Conservation (phyloP, 106 monocot species). For the Acorus calamus region DNA sequence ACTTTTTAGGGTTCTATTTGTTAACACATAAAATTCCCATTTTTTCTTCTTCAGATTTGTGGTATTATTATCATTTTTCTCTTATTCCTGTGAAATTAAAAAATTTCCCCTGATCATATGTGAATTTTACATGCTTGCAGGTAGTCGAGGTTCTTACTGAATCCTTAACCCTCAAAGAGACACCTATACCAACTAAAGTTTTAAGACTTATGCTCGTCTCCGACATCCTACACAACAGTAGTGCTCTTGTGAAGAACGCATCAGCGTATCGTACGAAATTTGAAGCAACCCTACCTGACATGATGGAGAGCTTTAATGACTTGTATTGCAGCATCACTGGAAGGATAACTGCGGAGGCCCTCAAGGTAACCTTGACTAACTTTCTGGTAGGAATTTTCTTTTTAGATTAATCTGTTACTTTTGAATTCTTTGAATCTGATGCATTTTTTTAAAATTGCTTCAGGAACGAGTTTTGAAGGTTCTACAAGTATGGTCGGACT, state of each 20-base stretch:
- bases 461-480: slow-evolving; percentile 97
- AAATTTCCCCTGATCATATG: neutral
- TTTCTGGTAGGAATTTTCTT: neutral
- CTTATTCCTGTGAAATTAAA: neutral
- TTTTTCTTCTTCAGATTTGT: too few species aligned
- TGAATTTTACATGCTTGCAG: slow-evolving; percentile 25
- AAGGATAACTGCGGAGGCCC: slow-evolving; percentile 96
- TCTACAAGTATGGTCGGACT: slow-evolving; percentile 99
- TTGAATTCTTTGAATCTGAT: neutral
- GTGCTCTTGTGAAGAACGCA: slow-evolving; percentile 97
- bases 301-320: slow-evolving; percentile 99
- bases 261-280: slow-evolving; percentile 99
- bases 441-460: slow-evolving; percentile 9
- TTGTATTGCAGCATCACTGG: slow-evolving; percentile 91
- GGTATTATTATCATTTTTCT: neutral
- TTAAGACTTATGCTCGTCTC: slow-evolving; percentile 99
- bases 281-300: slow-evolving; percentile 82
- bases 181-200: slow-evolving; percentile 96
- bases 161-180: slow-evolving; percentile 95
- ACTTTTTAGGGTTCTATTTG: too few species aligned
- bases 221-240: slow-evolving; percentile 98
- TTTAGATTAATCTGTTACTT: too few species aligned
- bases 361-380: slow-evolving; percentile 50
- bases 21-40: too few species aligned
- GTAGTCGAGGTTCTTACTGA: slow-evolving; percentile 94